These are phyloP conservation scores for Dendrobium officinale DNA, from an alignment of 106 monocot species.

Conservation along the genomic window DNA sequence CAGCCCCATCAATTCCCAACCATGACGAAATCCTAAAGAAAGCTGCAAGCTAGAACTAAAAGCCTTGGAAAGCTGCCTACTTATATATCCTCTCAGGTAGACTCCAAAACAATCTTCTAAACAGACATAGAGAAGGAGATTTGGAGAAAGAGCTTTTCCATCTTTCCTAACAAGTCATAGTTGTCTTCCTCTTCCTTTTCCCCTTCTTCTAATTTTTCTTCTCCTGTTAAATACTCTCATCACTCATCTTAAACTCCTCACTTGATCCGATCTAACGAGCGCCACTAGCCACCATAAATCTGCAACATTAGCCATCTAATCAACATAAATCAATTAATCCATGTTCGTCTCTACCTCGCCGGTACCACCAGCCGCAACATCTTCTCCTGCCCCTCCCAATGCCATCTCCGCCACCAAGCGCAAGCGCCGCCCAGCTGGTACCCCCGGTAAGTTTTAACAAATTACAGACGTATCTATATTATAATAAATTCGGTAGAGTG, in stretches of 20 bases:
- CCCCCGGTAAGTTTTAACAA: constrained; percentile 42
- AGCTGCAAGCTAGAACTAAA: too few species aligned
- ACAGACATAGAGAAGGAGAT: constrained; percentile 18
- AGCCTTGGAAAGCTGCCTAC: constrained; percentile 10
- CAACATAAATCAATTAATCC: neutral
- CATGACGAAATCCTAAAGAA: neutral
- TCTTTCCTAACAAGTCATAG: neutral
- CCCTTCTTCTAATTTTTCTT: neutral
- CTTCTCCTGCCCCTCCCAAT: constrained; percentile 9
- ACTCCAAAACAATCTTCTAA: constrained; percentile 12
- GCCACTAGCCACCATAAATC: too few species aligned
- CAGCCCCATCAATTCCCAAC: neutral
- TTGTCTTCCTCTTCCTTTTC: neutral
- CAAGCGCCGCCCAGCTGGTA: constrained; percentile 70
- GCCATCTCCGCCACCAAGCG: constrained; percentile 25
- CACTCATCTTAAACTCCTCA: neutral
- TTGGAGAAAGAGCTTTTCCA: constrained; percentile 2
- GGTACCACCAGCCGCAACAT: constrained; percentile 6
- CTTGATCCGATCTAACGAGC: too few species aligned
- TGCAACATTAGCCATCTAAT: neutral
- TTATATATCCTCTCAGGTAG: constrained; percentile 6
- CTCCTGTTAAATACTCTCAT: neutral
- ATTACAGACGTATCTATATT: neutral
- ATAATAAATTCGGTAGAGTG: neutral
- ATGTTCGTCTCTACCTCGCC: constrained; percentile 21